These are phyloP conservation scores for Gleditsia sinensis DNA, from an alignment of 306 rosid genomes.

Conservation along the genomic window DNA sequence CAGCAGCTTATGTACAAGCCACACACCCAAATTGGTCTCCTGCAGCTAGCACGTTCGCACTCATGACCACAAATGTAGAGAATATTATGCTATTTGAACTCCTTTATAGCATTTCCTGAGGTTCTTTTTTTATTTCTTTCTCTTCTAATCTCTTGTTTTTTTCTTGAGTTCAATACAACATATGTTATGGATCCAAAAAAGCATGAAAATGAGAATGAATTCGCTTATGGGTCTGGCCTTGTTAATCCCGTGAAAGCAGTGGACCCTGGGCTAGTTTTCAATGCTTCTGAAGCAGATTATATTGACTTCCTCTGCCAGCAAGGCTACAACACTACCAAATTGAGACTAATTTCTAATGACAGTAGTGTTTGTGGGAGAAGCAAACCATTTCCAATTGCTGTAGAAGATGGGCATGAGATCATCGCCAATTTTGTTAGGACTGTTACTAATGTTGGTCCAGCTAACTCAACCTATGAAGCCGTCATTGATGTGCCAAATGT, in stretches of 20 bases:
- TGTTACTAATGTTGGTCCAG: constrained; percentile 40
- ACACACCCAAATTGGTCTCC: constrained; percentile 44
- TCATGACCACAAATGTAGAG: constrained; percentile 36
- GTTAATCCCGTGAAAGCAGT: constrained; percentile 37
- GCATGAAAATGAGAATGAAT: constrained; percentile 24
- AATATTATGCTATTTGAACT: background rate
- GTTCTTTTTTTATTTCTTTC: no score
- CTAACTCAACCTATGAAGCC: constrained; percentile 33
- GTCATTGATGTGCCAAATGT: background rate
- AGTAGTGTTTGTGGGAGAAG: constrained; percentile 17
- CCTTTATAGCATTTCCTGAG: background rate
- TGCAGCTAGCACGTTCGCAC: constrained; percentile 47
- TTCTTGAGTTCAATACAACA: constrained; percentile 17
- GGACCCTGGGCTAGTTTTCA: constrained; percentile 35
- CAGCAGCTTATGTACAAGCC: constrained; percentile 42
- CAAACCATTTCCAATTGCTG: constrained; percentile 27
- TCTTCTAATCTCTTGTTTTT: no score
- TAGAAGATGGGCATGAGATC: constrained; percentile 30
- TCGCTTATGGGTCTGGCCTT: constrained; percentile 34
- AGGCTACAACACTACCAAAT: constrained; percentile 34
- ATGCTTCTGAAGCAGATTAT: constrained; percentile 25
- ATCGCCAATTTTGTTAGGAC: constrained; percentile 35
- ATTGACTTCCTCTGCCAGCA: constrained; percentile 40
- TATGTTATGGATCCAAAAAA: background rate
- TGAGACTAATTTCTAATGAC: constrained; percentile 27